Base-by-base conservation (phyloP, 495 filamentous ascomycete species). In the Podospora pseudoanserina region DNA sequence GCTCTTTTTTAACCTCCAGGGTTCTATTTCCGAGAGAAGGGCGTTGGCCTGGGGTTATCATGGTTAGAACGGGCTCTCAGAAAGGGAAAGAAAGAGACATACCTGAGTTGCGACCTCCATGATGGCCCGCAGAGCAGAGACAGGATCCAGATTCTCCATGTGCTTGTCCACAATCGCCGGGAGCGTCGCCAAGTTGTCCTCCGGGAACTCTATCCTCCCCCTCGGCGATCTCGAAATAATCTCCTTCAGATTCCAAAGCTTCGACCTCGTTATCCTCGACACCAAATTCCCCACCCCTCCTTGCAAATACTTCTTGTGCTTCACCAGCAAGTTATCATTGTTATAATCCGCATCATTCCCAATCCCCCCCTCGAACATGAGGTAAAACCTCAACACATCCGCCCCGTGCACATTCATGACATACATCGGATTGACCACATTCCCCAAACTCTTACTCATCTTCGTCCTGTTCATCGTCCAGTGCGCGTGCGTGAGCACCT, bases 371-470 rank as follows among this genome's bases (percentile, higher is more conserved):
- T 92, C 89, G 68, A 89, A 86, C 20, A 90, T 84, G 64, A 99
- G 82, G 80, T 93, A 99, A 77, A 89, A 97, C 0, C 95, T 88
- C 87, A 97, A 90, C 2, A 86, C 82, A 79, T 99, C 95, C 2
- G 91, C 84, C 16, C 92, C 94, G 76, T 93, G 98, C 18, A 94
- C 86, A 34, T 97, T 88, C 64, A 98, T 86, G 4, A 95, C 95
- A 71, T 93, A 92, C 76, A 96, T 93, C 0, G 95, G 95, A 73
- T 97, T 97, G 20, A 99, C 95, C 26, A 93, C 94, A 76, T 96
- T 98, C 62, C 96, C 96, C 5, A 88, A 87, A 7, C 91, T 94
- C 77, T 99, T 99, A 34, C 93, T 91, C 95, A 99, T 99, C 76
- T 98, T 99, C 70, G 87, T 84, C 56, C 83, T 84, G 64, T 91